Conservation (phyloP, 352 stramenopile genomes). For the Phytophthora citrophthora region DNA sequence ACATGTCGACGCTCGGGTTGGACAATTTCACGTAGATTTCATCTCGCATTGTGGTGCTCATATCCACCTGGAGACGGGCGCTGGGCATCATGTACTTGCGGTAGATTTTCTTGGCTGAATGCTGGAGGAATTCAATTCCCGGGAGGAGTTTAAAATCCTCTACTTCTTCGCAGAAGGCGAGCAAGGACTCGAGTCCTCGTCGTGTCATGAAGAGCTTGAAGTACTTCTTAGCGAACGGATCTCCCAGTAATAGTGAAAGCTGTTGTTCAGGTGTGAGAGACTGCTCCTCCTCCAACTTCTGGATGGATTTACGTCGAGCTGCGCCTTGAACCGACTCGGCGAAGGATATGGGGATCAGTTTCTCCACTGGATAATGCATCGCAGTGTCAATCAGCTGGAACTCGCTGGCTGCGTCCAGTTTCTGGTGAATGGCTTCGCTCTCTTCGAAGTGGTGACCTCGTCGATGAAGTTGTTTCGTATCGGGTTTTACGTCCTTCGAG, state of each 20-base stretch:
- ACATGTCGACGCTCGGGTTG: constrained; percentile 86
- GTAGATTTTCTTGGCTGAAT: constrained; percentile 88
- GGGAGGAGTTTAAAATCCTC: constrained; percentile 82
- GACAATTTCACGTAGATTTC: constrained; percentile 70
- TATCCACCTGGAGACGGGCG: constrained; percentile 83
- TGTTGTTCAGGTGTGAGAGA: constrained; percentile 55
- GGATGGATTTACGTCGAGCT: constrained; percentile 13
- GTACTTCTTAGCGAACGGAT: constrained; percentile 74
- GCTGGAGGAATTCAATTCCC: constrained; percentile 85
- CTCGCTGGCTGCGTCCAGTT: constrained; percentile 64
- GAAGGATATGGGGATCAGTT: constrained; percentile 67
- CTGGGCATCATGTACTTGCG: constrained; percentile 83
- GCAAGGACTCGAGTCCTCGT: constrained; percentile 62
- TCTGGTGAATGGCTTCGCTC: constrained; percentile 52
- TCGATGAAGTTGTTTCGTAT: constrained; percentile 22
- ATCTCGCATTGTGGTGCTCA: constrained; percentile 81
- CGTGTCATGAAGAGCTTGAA: constrained; percentile 82
- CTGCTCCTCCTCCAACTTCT: constrained; percentile 41
- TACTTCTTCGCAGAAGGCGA: constrained; percentile 81
- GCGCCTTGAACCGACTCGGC: constrained; percentile 5
- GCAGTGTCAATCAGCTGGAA: constrained; percentile 76
- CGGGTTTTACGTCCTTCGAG: constrained; percentile 46
- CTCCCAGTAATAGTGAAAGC: constrained; percentile 53
- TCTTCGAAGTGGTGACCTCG: constrained; percentile 43
- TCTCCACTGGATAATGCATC: constrained; percentile 79